Base-by-base conservation (phyloP, 176 grass and related monocot genomes). In the Oropetium thomaeum region DNA sequence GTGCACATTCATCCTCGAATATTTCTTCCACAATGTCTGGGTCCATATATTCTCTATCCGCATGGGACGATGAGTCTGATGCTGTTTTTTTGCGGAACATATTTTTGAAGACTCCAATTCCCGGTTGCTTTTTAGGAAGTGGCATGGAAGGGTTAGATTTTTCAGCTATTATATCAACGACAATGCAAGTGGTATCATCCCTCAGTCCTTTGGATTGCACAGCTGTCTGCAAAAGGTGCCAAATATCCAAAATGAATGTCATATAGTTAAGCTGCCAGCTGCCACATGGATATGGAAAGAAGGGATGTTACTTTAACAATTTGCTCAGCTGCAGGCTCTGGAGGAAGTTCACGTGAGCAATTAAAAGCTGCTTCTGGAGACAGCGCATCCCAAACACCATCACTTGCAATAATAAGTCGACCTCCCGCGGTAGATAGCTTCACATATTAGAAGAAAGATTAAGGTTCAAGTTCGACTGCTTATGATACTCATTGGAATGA, bases 321-420 rank as follows among this genome's bases (percentile, higher is more conserved):
- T 67, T 88, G 84, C 44, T 63, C 83, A 11, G 96, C 96, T 42
- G 96, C 89, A 45, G 74, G 72, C 71, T 84, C 91, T 8, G 91
- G 75, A 69, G 89, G 41, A 58, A 95, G 74, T 30, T 79, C 82
- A 30, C 76, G 84, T 51, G 86, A 92, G 83, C 85, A 95, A 30
- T 79, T 90, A 73, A 94, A 74, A 75, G 89, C 89, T 70, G 54
- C 76, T 88, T 95, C 89, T 63, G 75, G 62, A 85, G 51, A 84
- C 69, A 99, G 84, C 66, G 58, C 91, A 92, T 99, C 96, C 96
- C 96, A 99, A 40, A 99, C 96, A 70, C 96, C 96, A 82, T 99
- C 96, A 32, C 96, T 99, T 78, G 91, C 87, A 79, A 99, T 86
- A 71, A 99, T 82, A 70, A 99, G 84, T 32, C 91, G 84, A 37